Percentiles rank a stretch among this genome's conserved stretches.
Conservation (phyloP, 371 early-diverging fungal species). For the Mortierella sp. region DNA sequence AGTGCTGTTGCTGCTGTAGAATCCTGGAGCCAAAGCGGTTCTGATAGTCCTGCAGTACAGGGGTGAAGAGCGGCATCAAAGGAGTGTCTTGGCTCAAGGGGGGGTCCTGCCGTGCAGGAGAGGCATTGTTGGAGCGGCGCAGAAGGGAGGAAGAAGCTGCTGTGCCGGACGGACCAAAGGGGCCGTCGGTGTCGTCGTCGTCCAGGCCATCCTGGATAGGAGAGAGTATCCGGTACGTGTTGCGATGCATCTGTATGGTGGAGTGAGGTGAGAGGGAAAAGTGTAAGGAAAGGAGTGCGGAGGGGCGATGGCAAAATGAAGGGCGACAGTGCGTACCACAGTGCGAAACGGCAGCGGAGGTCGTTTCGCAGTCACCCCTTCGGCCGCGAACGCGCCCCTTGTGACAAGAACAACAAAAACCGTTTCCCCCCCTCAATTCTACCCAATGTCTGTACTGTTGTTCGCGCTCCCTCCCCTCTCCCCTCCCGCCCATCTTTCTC, state of each 20-base stretch:
- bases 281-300: neutral
- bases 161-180: neutral
- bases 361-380: too few species aligned
- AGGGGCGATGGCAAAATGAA: too few species aligned
- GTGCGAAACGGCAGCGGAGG: too few species aligned
- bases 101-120: too few species aligned
- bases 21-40: conserved; percentile 32
- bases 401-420: too few species aligned
- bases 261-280: neutral
- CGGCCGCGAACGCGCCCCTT: too few species aligned
- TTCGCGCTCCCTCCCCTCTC: too few species aligned
- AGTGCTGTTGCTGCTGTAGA: conserved; percentile 22
- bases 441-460: too few species aligned
- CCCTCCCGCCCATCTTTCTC: too few species aligned
- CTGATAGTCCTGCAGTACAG: conserved; percentile 48
- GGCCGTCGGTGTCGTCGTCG: conserved; percentile 1
- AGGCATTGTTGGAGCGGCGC: conserved; percentile 20
- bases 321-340: too few species aligned
- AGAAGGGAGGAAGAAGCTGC: conserved; percentile 16
- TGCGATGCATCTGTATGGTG: conserved; percentile 17
- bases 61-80: conserved; percentile 51
- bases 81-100: conserved; percentile 18
- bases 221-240: conserved; percentile 12
- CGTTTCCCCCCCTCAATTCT: too few species aligned
- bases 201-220: conserved; percentile 1